phyloP scores from a whole-genome alignment of 108 stramenopile genomes.

The Cylindrotheca fusiformis region DNA sequence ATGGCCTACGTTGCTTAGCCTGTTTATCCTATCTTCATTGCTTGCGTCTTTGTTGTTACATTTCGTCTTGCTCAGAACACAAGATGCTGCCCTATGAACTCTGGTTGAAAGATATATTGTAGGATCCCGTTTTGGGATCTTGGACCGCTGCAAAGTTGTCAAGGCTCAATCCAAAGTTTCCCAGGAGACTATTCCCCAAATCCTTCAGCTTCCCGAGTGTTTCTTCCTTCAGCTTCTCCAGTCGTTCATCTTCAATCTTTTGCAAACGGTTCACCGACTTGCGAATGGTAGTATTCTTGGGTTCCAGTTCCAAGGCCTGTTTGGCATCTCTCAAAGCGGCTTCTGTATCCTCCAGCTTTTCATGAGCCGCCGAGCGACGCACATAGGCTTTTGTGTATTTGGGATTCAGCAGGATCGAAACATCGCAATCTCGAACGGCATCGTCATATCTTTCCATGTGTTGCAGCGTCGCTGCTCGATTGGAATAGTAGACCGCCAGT shows the following conservation, averaged over 20 bases:
- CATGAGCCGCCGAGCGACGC: conserved; percentile 69
- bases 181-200: conserved; percentile 91
- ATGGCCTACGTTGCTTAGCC: too few relatives aligned
- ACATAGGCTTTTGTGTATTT: conserved; percentile 81
- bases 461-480: conserved; percentile 74
- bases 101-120: conserved; percentile 39
- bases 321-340: conserved; percentile 66
- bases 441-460: conserved; percentile 67
- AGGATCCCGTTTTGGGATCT: conserved; percentile 80
- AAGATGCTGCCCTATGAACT: background rate
- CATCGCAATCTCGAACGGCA: conserved; percentile 67
- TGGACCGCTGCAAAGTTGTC: conserved; percentile 96
- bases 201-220: conserved; percentile 96
- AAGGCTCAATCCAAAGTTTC: conserved; percentile 94
- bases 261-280: conserved; percentile 61
- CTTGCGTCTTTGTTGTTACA: too few relatives aligned
- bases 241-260: conserved; percentile 65
- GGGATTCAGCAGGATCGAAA: conserved; percentile 73
- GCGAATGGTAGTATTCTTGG: conserved; percentile 44
- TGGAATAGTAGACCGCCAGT: conserved; percentile 77
- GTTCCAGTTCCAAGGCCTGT: conserved; percentile 65
- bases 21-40: too few relatives aligned
- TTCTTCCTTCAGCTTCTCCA: conserved; percentile 93
- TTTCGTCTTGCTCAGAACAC: too few relatives aligned
- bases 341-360: conserved; percentile 64